These are phyloP conservation scores for Cladophialophora immunda DNA, from an alignment of 2,329 filamentous ascomycete species.

Conservation along the genomic window DNA sequence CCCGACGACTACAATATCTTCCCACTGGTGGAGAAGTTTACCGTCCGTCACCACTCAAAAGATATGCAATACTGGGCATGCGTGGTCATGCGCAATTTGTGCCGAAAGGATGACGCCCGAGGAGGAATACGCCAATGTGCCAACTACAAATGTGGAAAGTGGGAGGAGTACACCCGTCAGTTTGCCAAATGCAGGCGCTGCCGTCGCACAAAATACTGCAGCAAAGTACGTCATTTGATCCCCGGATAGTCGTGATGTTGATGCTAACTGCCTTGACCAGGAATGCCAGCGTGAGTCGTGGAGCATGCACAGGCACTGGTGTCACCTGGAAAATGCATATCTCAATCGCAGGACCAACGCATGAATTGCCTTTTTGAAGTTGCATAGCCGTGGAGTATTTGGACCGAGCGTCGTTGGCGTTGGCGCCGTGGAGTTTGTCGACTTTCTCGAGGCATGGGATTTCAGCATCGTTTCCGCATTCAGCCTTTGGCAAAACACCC, in stretches of 20 bases:
- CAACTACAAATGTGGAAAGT: conserved; percentile 97
- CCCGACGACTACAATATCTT: conserved; percentile 99
- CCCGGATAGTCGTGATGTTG: conserved; percentile 6
- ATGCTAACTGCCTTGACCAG: conserved; percentile 24
- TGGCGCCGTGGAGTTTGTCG: conserved; percentile 22
- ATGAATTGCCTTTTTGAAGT: conserved; percentile 20
- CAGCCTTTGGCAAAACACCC: conserved; percentile 18
- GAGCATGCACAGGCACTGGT: conserved; percentile 99
- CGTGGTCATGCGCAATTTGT: conserved; percentile 98
- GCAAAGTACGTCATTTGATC: conserved; percentile 69
- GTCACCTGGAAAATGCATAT: conserved; percentile 53
- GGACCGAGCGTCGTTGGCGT: conserved; percentile 25
- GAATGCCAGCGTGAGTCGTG: conserved; percentile 98
- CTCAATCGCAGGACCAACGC: conserved; percentile 32
- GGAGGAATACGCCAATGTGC: conserved; percentile 97
- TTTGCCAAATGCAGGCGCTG: conserved; percentile 98
- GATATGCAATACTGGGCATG: conserved; percentile 99
- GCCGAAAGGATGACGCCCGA: conserved; percentile 93
- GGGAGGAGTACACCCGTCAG: conserved; percentile 95
- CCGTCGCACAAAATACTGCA: conserved; percentile 97
- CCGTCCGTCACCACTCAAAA: conserved; percentile 89
- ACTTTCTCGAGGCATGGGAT: conserved; percentile 6
- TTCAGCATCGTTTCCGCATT: conserved; percentile 13
- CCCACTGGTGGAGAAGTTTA: conserved; percentile 97
- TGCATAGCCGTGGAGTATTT: conserved; percentile 40